Percentiles rank a stretch among this genome's conserved stretches.
These are phyloP conservation scores for Coniosporium tulheliwenetii DNA, from an alignment of 2,329 filamentous ascomycete genomes.

Conservation along the genomic window DNA sequence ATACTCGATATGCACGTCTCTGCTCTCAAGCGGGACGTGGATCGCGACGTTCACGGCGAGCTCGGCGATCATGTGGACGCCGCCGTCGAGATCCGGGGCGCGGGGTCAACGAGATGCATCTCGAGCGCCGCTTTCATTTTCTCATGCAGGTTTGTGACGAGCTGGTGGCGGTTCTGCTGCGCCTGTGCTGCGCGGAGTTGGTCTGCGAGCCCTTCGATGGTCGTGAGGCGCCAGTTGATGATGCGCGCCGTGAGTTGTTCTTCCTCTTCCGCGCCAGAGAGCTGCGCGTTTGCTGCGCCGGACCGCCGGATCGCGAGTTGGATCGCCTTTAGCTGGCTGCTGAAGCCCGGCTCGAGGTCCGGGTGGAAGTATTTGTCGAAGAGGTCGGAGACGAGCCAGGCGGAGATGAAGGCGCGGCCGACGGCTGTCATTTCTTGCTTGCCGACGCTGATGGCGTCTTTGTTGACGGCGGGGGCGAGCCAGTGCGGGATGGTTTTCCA, in stretches of 20 bases:
- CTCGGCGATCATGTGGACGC: constrained; percentile 84
- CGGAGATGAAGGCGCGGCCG: constrained; percentile 73
- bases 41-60: constrained; percentile 72
- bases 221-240: constrained; percentile 84
- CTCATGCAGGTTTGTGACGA: constrained; percentile 42
- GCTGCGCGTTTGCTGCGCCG: constrained; percentile 19
- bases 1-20: constrained; percentile 79
- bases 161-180: constrained; percentile 47
- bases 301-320: constrained; percentile 76
- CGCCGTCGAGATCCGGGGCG: constrained; percentile 74
- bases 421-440: constrained; percentile 98
- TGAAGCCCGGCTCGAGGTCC: constrained; percentile 60
- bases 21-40: constrained; percentile 78
- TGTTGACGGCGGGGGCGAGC: constrained; percentile 66
- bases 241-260: constrained; percentile 79
- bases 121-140: constrained; percentile 56
- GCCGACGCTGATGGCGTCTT: constrained; percentile 70
- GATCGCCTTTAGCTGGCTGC: constrained; percentile 65
- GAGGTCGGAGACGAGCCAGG: constrained; percentile 81
- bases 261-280: constrained; percentile 48
- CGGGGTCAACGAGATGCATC: constrained; percentile 59
- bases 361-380: constrained; percentile 92
- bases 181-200: constrained; percentile 50
- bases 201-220: constrained; percentile 74
- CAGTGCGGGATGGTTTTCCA: constrained; percentile 72